These are phyloP conservation scores for Stagonosporopsis rhizophila DNA, from an alignment of 2,329 filamentous ascomycete species.

Conservation along the genomic window DNA sequence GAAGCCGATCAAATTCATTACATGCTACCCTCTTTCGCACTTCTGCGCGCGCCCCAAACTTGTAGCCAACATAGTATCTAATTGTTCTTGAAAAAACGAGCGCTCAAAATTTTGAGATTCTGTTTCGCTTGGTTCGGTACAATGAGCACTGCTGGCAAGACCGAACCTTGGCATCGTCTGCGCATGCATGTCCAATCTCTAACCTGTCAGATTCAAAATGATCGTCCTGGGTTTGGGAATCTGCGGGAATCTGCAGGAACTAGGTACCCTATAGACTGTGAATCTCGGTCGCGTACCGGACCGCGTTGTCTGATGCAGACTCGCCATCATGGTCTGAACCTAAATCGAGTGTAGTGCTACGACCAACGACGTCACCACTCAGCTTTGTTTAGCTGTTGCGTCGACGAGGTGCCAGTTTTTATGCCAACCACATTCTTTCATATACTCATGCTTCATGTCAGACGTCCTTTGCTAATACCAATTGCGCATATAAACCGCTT, in stretches of 20 bases:
- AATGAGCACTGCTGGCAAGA: not conserved
- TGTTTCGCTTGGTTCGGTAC: too few relatives aligned
- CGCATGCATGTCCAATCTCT: not conserved
- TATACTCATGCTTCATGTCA: conserved; percentile 22
- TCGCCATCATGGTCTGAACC: conserved; percentile 29
- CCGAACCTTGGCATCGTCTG: not conserved
- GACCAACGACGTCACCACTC: conserved; percentile 38
- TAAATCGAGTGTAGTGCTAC: conserved; percentile 23
- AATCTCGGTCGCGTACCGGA: conserved; percentile 24
- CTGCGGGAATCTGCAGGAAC: conserved; percentile 29
- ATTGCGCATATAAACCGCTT: not conserved
- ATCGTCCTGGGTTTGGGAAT: conserved; percentile 20
- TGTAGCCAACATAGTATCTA: too few relatives aligned
- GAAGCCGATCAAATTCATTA: too few relatives aligned
- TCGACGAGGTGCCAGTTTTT: not conserved
- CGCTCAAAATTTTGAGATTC: too few relatives aligned
- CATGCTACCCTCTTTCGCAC: too few relatives aligned
- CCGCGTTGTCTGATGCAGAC: conserved; percentile 21
- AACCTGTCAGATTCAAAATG: not conserved
- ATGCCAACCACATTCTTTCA: not conserved
- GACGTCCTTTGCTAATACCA: conserved; percentile 3
- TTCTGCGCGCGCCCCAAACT: too few relatives aligned
- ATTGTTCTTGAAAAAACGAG: too few relatives aligned
- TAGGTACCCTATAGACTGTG: conserved; percentile 22
- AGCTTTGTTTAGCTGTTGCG: conserved; percentile 10